Base-by-base conservation (phyloP, 768 basidiomycete genomes). In the Pulveroboletus sp. region DNA sequence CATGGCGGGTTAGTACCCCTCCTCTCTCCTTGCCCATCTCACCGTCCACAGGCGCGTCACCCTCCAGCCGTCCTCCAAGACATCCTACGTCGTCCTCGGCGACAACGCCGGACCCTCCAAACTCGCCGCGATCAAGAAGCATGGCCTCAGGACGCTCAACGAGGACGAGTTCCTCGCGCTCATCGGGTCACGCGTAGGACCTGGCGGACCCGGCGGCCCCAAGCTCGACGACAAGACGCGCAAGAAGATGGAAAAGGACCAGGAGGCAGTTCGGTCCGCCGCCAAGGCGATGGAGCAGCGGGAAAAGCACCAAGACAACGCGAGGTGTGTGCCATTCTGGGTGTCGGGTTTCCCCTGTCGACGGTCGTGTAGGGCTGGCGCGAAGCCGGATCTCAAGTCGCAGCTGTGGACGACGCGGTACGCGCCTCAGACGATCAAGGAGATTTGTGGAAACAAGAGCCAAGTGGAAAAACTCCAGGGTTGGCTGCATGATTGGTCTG, bases 381-480 rank as follows among this genome's bases (percentile, higher is more conserved):
- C 63, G 38, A 73, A 73, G 26, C 45, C 69, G 2, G 76, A 82
- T 56, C 69, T 74, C 3, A 73, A 72, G 1, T 75, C 77, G 3
- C 92, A 95, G 64, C 75, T 98, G 1, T 98, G 96, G 96, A 97
- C 96, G 32, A 86, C 85, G 27, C 83, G 93, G 10, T 99, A 99
- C 64, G 95, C 96, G 0, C 96, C 96, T 2, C 82, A 85, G 55
- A 78, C 76, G 3, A 56, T 93, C 48, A 93, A 89, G 59, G 93
- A 99, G 49, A 80, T 99, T 16, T 97, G 94, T 53, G 96, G 96
- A 8, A 99, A 98, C 73, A 98, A 98, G 69, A 78, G 81, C 0
- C 79, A 83, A 46, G 86, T 98, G 2, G 94, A 98, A 69, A 93
- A 92, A 60, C 71, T 99, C 4, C 83, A 84, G 46, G 73, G 73